Conservation (phyloP, 345 rosid genomes). For the Pugionium dolabratum region DNA sequence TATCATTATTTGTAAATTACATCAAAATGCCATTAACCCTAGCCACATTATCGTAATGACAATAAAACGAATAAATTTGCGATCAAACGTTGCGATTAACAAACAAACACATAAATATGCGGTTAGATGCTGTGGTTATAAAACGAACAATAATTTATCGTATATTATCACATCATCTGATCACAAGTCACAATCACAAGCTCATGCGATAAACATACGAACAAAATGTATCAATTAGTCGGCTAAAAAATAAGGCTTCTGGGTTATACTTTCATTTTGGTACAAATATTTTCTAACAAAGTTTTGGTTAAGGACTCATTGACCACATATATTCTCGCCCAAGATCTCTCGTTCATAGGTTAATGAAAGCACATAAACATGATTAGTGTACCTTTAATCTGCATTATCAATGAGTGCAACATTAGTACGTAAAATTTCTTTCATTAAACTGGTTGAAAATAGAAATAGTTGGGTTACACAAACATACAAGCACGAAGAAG, state of each 20-base stretch:
- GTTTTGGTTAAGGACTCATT: slow-evolving; percentile 5
- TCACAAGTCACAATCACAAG: no score
- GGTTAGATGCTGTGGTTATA: no score
- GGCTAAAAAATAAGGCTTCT: not conserved
- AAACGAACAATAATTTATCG: no score
- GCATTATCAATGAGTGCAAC: not conserved
- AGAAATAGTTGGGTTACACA: not conserved
- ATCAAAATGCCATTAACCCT: no score
- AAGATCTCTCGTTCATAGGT: not conserved
- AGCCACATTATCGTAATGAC: no score
- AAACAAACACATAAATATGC: no score
- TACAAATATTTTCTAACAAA: not conserved
- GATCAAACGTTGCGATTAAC: no score
- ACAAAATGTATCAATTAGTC: not conserved
- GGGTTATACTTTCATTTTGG: not conserved
- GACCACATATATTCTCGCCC: slow-evolving; percentile 1
- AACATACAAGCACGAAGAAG: slow-evolving; percentile 6
- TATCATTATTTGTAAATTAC: no score
- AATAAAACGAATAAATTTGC: no score
- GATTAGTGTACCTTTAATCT: not conserved
- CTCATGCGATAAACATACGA: no score
- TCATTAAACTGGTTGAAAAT: slow-evolving; percentile 9
- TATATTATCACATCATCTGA: no score
- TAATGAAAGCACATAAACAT: slow-evolving; percentile 1
- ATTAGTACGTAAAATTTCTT: not conserved